A percentile compares a stretch with the other conserved stretches of the same genome.
Conservation (phyloP, 805 yeast genomes). For the Komagataella ulmi region DNA sequence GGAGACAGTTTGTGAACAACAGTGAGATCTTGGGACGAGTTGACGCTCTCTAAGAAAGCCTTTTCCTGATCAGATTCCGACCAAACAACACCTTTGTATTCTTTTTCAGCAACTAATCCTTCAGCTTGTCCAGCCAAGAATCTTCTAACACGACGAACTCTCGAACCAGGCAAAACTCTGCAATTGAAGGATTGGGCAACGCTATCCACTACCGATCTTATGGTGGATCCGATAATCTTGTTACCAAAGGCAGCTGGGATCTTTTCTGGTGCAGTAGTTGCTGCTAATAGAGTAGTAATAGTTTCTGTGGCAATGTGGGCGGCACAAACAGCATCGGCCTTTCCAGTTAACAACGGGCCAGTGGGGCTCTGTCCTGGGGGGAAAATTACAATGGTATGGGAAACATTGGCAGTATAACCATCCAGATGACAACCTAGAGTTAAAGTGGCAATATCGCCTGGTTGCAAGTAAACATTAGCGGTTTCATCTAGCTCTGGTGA, state of each 20-base stretch:
- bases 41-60: constrained; percentile 8
- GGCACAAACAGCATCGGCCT: constrained; percentile 86
- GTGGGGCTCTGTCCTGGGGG: constrained; percentile 47
- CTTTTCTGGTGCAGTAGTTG: constrained; percentile 64
- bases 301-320: constrained; percentile 84
- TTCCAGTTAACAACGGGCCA: constrained; percentile 73
- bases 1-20: constrained; percentile 21
- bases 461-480: constrained; percentile 30
- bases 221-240: constrained; percentile 49
- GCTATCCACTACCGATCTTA: constrained; percentile 71
- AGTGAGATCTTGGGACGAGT: constrained; percentile 23
- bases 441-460: constrained; percentile 81
- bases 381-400: constrained; percentile 79
- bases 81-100: constrained; percentile 88
- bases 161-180: constrained; percentile 82
- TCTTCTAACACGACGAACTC: constrained; percentile 83
- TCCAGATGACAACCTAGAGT: constrained; percentile 86
- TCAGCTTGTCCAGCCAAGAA: constrained; percentile 94
- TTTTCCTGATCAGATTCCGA: constrained; percentile 69
- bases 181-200: constrained; percentile 79
- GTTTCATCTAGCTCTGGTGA: constrained; percentile 74
- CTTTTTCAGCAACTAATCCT: constrained; percentile 82
- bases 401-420: constrained; percentile 79
- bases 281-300: constrained; percentile 62
- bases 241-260: constrained; percentile 38